A percentile compares a stretch with the other conserved stretches of the same genome.
Conservation (phyloP, 164 flowering plant species). For the Nymphaea colorata region DNA sequence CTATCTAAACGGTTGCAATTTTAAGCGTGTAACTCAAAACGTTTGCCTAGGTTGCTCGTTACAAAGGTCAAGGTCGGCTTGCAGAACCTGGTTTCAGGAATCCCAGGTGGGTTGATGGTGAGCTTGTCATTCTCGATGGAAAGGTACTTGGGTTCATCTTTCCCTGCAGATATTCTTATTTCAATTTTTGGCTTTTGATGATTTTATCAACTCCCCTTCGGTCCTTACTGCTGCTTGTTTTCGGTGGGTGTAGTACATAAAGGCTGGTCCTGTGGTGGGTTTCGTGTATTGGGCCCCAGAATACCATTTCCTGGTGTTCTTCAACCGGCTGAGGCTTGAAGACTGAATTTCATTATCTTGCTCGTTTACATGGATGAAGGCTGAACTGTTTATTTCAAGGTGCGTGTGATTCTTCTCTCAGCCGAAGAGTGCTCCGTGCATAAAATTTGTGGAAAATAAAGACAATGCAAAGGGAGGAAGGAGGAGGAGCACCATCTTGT, state of each 20-base stretch:
- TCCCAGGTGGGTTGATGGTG: constrained; percentile 99
- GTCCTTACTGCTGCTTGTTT: not conserved
- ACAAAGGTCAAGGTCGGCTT: constrained; percentile 95
- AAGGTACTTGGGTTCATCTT: constrained; percentile 38
- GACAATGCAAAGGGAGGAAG: too few species aligned
- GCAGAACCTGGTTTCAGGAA: constrained; percentile 80
- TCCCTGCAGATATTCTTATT: not conserved
- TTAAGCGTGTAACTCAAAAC: constrained; percentile 7
- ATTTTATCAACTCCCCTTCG: not conserved
- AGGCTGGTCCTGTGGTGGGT: constrained; percentile 93
- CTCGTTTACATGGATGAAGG: not conserved
- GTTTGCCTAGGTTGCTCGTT: constrained; percentile 67
- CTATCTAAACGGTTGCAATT: constrained; percentile 1
- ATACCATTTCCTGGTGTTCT: constrained; percentile 86
- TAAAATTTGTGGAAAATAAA: too few species aligned
- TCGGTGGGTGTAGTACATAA: constrained; percentile 57
- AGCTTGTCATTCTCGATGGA: constrained; percentile 92
- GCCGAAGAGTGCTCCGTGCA: too few species aligned
- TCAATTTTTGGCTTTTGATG: not conserved
- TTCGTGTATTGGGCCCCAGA: constrained; percentile 95
- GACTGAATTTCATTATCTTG: not conserved
- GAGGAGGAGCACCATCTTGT: too few species aligned
- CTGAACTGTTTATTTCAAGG: not conserved
- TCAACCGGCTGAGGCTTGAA: constrained; percentile 63
- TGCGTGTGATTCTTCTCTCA: too few species aligned